A percentile compares a stretch with the other conserved stretches of the same genome.
These are phyloP conservation scores for Diplocarpon rosae DNA, from an alignment of 2,329 filamentous ascomycete genomes.

Conservation along the genomic window DNA sequence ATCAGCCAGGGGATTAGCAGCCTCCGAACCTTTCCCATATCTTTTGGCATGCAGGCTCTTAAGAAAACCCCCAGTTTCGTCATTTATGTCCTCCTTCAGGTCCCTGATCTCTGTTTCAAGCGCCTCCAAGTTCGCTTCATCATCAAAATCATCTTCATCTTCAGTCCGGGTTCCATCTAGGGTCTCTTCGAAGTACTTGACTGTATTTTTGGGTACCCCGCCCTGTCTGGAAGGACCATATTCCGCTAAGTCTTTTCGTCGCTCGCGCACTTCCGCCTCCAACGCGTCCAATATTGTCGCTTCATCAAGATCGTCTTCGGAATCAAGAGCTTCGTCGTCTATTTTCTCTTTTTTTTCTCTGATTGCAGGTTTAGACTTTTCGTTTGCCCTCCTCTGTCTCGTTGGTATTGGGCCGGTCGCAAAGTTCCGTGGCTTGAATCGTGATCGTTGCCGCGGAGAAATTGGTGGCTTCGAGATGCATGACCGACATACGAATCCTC, in stretches of 20 bases:
- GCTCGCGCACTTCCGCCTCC: not conserved
- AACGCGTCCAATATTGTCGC: not conserved
- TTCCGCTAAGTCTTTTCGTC: constrained; percentile 2
- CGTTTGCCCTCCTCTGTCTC: not conserved
- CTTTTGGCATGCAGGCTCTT: not conserved
- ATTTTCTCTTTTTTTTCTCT: not conserved
- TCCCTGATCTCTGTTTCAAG: constrained; percentile 8
- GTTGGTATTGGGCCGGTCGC: constrained; percentile 7
- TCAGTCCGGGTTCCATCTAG: constrained; percentile 22
- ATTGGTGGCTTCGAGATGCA: constrained; percentile 23
- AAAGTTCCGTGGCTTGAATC: constrained; percentile 19
- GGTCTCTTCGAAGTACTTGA: constrained; percentile 22
- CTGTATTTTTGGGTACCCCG: constrained; percentile 3
- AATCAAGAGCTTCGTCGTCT: not conserved
- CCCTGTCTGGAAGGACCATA: not conserved
- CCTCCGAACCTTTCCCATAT: not conserved
- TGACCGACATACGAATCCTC: constrained; percentile 26
- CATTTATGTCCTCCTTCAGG: not conserved
- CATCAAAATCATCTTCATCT: constrained; percentile 14
- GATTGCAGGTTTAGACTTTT: not conserved
- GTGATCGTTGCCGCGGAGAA: constrained; percentile 9
- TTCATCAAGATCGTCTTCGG: not conserved
- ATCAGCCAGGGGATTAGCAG: not conserved
- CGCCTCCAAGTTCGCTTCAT: constrained; percentile 3
- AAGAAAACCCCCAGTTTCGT: not conserved